phyloP scores from a whole-genome alignment of 345 rosid species.

The Corchorus olitorius region DNA sequence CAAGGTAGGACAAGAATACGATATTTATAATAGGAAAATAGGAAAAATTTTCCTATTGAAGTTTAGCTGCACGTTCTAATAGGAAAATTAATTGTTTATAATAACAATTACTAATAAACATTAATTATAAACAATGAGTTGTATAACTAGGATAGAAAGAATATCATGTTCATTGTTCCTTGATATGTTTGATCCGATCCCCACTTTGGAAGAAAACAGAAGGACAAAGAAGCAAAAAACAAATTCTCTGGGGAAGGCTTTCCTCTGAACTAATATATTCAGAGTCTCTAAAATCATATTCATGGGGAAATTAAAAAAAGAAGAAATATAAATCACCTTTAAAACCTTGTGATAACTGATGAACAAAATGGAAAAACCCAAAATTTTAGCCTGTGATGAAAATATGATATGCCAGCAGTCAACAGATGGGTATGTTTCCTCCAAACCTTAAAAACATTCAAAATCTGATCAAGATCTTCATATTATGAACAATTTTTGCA shows the following conservation, averaged over 20 bases:
- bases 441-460: constrained; percentile 14
- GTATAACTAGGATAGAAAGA: constrained; percentile 10
- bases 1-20: not conserved
- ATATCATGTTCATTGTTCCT: constrained; percentile 16
- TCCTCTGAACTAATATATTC: not conserved
- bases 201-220: not conserved
- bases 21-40: no score
- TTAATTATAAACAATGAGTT: constrained; percentile 15
- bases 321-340: constrained; percentile 13
- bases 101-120: not conserved
- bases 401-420: constrained; percentile 20
- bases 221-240: not conserved
- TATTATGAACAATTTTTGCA: constrained; percentile 29
- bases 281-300: not conserved
- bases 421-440: constrained; percentile 21
- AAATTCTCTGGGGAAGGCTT: not conserved
- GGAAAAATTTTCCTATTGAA: no score
- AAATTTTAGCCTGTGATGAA: constrained; percentile 29
- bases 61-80: no score
- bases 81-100: not conserved
- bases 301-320: not conserved
- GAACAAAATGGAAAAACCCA: constrained; percentile 22
- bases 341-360: not conserved
- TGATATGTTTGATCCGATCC: constrained; percentile 2
- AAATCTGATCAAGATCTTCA: constrained; percentile 28